These are phyloP conservation scores for Chrysosporium queenslandicum DNA, from an alignment of 2,329 filamentous ascomycete species.

Conservation along the genomic window DNA sequence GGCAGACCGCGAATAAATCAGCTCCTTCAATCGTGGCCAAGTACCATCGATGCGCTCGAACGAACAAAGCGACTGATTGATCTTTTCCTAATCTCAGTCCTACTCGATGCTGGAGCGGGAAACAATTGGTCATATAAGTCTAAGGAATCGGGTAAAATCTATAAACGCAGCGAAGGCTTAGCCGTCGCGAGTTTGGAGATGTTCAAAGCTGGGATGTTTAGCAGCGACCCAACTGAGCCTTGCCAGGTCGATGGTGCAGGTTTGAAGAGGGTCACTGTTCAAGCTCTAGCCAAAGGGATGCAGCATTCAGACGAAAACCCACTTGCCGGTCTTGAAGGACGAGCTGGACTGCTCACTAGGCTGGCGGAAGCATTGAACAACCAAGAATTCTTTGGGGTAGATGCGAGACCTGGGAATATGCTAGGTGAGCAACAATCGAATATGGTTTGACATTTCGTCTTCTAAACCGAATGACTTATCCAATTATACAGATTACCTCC, in stretches of 20 bases:
- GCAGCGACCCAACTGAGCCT: constrained; percentile 67
- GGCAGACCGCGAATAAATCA: constrained; percentile 41
- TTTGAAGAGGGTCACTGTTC: constrained; percentile 61
- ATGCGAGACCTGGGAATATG: constrained; percentile 85
- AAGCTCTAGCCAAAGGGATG: constrained; percentile 66
- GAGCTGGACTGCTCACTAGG: constrained; percentile 66
- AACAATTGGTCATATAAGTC: constrained; percentile 89
- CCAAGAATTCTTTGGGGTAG: constrained; percentile 70
- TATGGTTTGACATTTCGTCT: constrained; percentile 4
- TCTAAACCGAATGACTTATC: constrained; percentile 1
- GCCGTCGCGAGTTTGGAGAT: constrained; percentile 73
- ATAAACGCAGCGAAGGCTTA: constrained; percentile 77
- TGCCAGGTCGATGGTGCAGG: constrained; percentile 82
- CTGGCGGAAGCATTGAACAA: constrained; percentile 69
- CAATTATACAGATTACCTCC: constrained; percentile 61
- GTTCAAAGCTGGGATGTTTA: constrained; percentile 89
- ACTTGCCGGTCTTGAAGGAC: constrained; percentile 74
- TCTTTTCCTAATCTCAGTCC: constrained; percentile 52
- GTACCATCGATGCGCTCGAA: constrained; percentile 37
- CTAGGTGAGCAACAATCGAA: constrained; percentile 55
- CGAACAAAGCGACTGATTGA: constrained; percentile 48
- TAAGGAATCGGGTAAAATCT: constrained; percentile 72
- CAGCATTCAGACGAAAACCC: constrained; percentile 74
- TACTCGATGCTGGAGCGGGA: constrained; percentile 67
- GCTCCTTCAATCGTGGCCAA: constrained; percentile 40